Percentiles rank a stretch among this genome's conserved stretches.
Conservation (phyloP, 2,329 filamentous ascomycete genomes). For the Penicillium sp. region DNA sequence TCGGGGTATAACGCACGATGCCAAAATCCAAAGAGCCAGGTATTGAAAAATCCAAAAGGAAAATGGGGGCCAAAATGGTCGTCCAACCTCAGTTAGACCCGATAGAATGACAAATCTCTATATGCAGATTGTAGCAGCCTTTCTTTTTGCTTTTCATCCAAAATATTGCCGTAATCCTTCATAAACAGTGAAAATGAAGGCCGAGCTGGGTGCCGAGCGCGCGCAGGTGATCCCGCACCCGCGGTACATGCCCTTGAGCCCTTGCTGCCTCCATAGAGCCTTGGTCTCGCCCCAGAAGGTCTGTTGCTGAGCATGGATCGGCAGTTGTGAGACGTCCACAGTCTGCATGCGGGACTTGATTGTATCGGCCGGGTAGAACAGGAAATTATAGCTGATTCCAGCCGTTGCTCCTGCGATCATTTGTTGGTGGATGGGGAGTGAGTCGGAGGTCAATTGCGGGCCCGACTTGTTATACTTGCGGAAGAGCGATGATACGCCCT, state of each 20-base stretch:
- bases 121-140: constrained; percentile 5
- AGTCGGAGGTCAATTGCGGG: constrained; percentile 38
- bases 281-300: constrained; percentile 71
- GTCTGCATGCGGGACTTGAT: constrained; percentile 98
- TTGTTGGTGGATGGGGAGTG: constrained; percentile 79
- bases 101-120: constrained; percentile 4
- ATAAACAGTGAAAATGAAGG: constrained; percentile 95
- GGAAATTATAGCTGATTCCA: constrained; percentile 92
- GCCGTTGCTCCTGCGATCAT: constrained; percentile 82
- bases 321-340: constrained; percentile 54
- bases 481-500: constrained; percentile 71
- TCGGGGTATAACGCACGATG: constrained; percentile 10
- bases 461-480: constrained; percentile 46
- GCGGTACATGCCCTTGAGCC: constrained; percentile 80
- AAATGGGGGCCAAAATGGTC: background rate
- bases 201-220: constrained; percentile 88
- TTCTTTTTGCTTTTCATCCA: constrained; percentile 26
- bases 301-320: constrained; percentile 51
- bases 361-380: constrained; percentile 96
- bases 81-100: background rate
- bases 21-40: constrained; percentile 1
- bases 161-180: constrained; percentile 76
- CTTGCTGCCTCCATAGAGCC: constrained; percentile 76
- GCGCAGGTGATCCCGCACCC: constrained; percentile 92
- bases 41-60: background rate